Evolutionary conservation across 2,329 filamentous ascomycete species (phyloP).

Genomic region (Fusarium sp.): DNA sequence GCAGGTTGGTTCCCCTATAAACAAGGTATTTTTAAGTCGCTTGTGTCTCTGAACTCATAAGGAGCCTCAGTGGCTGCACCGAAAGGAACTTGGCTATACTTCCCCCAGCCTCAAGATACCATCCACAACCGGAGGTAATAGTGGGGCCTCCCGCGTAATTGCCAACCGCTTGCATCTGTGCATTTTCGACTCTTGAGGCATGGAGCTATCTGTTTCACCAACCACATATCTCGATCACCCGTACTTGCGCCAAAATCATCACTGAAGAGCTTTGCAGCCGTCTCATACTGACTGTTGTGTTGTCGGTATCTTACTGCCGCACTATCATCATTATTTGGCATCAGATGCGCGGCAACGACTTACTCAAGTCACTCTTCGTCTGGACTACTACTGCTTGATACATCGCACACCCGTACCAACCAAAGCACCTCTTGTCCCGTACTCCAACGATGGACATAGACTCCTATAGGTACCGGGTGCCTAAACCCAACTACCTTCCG

Average conservation of each 20-base stretch:
- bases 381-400: neutral
- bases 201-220: constrained; percentile 27
- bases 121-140: constrained; percentile 1
- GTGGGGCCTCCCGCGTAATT: neutral
- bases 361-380: constrained; percentile 13
- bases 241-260: neutral
- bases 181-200: constrained; percentile 28
- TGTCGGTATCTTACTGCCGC: neutral
- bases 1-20: constrained; percentile 12
- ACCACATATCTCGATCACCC: neutral
- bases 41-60: neutral
- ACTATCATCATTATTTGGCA: neutral
- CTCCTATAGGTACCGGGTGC: constrained; percentile 62
- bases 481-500: constrained; percentile 69
- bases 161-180: constrained; percentile 32
- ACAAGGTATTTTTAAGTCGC: constrained; percentile 2
- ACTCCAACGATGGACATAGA: constrained; percentile 50
- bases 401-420: neutral
- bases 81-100: constrained; percentile 2
- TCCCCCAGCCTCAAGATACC: neutral
- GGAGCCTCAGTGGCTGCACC: neutral
- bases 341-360: constrained; percentile 3
- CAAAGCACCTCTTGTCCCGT: neutral
- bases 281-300: too few species aligned
- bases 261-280: neutral